Percentiles rank a stretch among this genome's conserved stretches.
Conservation (phyloP, 306 rosid genomes). For the Fagus sylvatica region DNA sequence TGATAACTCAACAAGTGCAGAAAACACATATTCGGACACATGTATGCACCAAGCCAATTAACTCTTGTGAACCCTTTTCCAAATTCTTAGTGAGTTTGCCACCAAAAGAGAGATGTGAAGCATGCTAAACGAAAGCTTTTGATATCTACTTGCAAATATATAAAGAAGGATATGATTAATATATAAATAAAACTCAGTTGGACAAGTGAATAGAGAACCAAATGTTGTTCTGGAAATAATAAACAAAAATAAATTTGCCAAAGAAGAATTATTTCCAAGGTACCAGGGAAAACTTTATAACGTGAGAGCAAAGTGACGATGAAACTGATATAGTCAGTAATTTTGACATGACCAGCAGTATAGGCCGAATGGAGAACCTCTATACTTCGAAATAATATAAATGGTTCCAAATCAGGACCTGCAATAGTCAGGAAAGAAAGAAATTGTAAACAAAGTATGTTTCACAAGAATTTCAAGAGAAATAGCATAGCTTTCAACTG, state of each 20-base stretch:
- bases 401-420: constrained; percentile 75
- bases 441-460: background rate
- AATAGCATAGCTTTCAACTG: background rate
- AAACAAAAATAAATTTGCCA: constrained; percentile 15
- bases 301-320: constrained; percentile 59
- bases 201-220: background rate
- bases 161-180: background rate
- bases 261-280: constrained; percentile 14
- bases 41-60: background rate
- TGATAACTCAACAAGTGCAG: background rate
- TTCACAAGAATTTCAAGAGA: background rate
- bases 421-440: constrained; percentile 27
- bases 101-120: background rate
- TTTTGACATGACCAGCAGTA: constrained; percentile 50
- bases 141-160: background rate
- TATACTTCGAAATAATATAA: constrained; percentile 43
- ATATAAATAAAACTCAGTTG: background rate
- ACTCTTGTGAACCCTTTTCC: background rate
- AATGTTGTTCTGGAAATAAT: background rate
- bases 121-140: background rate
- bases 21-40: background rate
- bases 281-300: constrained; percentile 68
- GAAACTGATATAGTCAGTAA: constrained; percentile 66
- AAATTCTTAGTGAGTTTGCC: background rate
- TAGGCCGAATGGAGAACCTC: constrained; percentile 74